Conservation (phyloP, 2,329 filamentous ascomycete species). For the Aspergillus sp. region DNA sequence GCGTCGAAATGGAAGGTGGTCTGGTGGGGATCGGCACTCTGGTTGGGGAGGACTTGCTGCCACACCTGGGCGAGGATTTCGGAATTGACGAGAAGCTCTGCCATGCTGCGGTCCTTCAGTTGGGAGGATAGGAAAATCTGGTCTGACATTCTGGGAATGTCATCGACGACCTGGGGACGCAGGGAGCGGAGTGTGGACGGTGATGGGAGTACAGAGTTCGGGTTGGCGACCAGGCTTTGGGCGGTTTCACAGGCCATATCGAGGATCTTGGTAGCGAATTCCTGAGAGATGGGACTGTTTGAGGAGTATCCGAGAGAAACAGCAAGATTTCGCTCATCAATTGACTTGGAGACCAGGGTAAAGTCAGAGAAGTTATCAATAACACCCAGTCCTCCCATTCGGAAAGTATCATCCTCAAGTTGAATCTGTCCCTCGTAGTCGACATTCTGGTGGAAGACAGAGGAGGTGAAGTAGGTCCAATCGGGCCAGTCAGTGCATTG, state of each 20-base stretch:
- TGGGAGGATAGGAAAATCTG: conserved; percentile 30
- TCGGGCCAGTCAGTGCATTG: conserved; percentile 52
- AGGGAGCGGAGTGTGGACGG: conserved; percentile 27
- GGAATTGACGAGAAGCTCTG: conserved; percentile 35
- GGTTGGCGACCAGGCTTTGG: conserved; percentile 31
- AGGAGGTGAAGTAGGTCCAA: conserved; percentile 52
- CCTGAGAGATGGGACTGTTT: conserved; percentile 27
- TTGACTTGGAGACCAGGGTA: conserved; percentile 33
- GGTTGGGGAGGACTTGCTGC: conserved; percentile 32
- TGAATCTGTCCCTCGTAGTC: conserved; percentile 20
- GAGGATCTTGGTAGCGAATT: conserved; percentile 31
- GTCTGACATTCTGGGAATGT: conserved; percentile 21
- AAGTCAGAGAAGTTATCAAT: conserved; percentile 38
- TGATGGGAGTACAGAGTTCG: conserved; percentile 28
- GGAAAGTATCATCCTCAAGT: conserved; percentile 34
- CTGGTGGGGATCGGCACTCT: conserved; percentile 13
- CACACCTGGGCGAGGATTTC: conserved; percentile 36
- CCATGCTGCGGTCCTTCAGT: conserved; percentile 31
- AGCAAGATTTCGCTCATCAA: conserved; percentile 26
- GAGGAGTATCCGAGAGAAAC: conserved; percentile 35
- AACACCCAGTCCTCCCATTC: conserved; percentile 33
- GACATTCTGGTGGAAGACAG: conserved; percentile 49
- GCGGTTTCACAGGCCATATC: conserved; percentile 37
- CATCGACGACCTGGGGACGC: conserved; percentile 24
- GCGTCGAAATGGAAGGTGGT: conserved; percentile 32